Evolutionary conservation across 345 rosid species (phyloP).

Genomic region (Euclidium syriacum): DNA sequence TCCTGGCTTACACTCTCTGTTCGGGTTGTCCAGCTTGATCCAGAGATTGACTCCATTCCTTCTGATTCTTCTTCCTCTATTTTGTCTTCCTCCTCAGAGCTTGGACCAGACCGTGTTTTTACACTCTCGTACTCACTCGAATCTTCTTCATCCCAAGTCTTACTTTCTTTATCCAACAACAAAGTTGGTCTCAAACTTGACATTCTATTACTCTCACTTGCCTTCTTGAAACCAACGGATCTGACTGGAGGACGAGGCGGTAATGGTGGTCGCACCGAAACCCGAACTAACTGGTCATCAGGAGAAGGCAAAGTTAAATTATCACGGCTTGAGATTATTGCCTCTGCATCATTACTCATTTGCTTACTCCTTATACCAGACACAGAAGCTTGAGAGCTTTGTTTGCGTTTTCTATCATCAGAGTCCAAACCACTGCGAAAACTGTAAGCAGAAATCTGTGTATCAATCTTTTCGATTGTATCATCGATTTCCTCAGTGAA

Average conservation of each 20-base stretch:
- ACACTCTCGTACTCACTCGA: background rate
- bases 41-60: background rate
- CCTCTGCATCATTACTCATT: background rate
- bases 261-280: conserved; percentile 1
- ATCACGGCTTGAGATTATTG: background rate
- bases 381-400: conserved; percentile 1
- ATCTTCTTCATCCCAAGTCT: conserved; percentile 3
- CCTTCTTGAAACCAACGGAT: conserved; percentile 15
- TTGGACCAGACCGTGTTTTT: background rate
- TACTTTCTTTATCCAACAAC: conserved; percentile 14
- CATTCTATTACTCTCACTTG: conserved; percentile 1
- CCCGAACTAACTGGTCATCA: conserved; percentile 1
- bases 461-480: conserved; percentile 38
- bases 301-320: background rate
- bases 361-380: conserved; percentile 9
- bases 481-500: conserved; percentile 27
- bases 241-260: conserved; percentile 10
- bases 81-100: conserved; percentile 21
- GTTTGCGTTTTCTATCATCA: conserved; percentile 11
- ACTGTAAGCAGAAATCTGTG: conserved; percentile 35
- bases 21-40: conserved; percentile 29
- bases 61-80: conserved; percentile 16
- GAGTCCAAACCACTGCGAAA: conserved; percentile 6
- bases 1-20: conserved; percentile 25
- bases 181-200: conserved; percentile 28